Percentiles rank a stretch among this genome's conserved stretches.
These are phyloP conservation scores for Westerdykella sp. DNA, from an alignment of 2,329 filamentous ascomycete species.

Conservation along the genomic window DNA sequence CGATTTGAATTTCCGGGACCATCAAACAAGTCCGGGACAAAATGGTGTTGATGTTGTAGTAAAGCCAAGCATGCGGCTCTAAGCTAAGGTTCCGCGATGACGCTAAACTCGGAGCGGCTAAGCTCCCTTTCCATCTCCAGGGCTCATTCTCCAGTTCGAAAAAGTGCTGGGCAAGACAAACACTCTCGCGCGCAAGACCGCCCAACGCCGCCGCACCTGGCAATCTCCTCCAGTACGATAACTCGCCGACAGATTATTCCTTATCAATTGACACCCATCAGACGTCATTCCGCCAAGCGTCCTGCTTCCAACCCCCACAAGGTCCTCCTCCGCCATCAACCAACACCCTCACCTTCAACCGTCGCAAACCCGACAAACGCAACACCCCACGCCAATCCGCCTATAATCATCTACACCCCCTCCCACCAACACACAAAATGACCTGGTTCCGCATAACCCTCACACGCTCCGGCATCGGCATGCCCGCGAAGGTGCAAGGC, in stretches of 20 bases:
- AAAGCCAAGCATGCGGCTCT: too few species aligned
- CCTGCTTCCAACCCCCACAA: not conserved
- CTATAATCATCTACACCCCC: not conserved
- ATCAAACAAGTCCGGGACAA: too few species aligned
- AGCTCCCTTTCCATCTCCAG: not conserved
- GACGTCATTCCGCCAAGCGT: conserved; percentile 3
- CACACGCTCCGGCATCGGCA: conserved; percentile 80
- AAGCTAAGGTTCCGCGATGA: too few species aligned
- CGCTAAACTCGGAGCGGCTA: too few species aligned
- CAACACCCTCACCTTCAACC: too few species aligned
- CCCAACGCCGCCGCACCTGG: conserved; percentile 1
- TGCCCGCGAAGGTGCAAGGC: conserved; percentile 68
- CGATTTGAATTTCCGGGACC: too few species aligned
- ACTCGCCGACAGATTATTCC: too few species aligned
- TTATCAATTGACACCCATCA: not conserved
- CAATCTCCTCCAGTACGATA: not conserved
- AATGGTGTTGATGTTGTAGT: too few species aligned
- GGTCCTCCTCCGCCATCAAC: not conserved
- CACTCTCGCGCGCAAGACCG: conserved; percentile 10
- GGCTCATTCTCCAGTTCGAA: conserved; percentile 9
- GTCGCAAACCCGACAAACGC: not conserved
- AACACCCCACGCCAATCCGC: conserved; percentile 1
- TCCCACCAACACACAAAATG: conserved; percentile 44
- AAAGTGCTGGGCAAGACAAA: conserved; percentile 11
- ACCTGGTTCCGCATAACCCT: conserved; percentile 87